These are phyloP conservation scores for Amphirosellinia nigrospora DNA, from an alignment of 495 filamentous ascomycete species.

Conservation along the genomic window DNA sequence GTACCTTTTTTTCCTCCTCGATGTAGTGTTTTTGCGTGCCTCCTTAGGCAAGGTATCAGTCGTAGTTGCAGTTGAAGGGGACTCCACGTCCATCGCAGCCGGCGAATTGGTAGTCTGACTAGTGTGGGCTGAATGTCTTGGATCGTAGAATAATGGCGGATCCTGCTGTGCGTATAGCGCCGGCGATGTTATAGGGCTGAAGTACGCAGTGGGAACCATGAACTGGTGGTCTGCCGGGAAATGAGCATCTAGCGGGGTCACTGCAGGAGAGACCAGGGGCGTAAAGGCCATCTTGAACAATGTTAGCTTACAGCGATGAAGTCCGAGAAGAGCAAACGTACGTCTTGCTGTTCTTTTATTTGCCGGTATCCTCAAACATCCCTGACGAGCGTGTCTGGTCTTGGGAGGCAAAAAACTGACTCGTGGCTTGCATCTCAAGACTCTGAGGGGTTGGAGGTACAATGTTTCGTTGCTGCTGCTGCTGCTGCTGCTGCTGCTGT, in stretches of 20 bases:
- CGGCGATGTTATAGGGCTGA: conserved; percentile 92
- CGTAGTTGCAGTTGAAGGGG: conserved; percentile 42
- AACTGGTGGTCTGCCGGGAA: conserved; percentile 81
- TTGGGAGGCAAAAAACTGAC: conserved; percentile 64
- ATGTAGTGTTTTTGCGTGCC: conserved; percentile 50
- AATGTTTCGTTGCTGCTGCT: conserved; percentile 54
- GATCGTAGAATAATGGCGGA: conserved; percentile 49
- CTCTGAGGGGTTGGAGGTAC: conserved; percentile 95
- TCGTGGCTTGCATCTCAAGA: conserved; percentile 79
- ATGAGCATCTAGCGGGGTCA: conserved; percentile 86
- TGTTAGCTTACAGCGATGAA: conserved; percentile 38
- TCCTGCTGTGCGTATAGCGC: conserved; percentile 83
- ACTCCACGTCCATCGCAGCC: conserved; percentile 53
- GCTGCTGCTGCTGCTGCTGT: conserved; percentile 49
- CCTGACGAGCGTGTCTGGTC: conserved; percentile 50
- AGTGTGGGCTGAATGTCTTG: conserved; percentile 43
- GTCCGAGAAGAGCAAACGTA: conserved; percentile 47
- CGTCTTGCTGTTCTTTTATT: conserved; percentile 79
- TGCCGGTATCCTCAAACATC: conserved; percentile 62
- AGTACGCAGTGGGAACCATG: conserved; percentile 84
- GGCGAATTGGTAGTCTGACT: conserved; percentile 50
- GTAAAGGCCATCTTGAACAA: conserved; percentile 80
- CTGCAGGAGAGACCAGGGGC: conserved; percentile 91
- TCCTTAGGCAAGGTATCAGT: conserved; percentile 54
- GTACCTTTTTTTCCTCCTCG: conserved; percentile 61